A percentile compares a stretch with the other conserved stretches of the same genome.
Evolutionary conservation across 1,284 basidiomycete genomes (phyloP).

Genomic region (Thecaphora thlaspeos): DNA sequence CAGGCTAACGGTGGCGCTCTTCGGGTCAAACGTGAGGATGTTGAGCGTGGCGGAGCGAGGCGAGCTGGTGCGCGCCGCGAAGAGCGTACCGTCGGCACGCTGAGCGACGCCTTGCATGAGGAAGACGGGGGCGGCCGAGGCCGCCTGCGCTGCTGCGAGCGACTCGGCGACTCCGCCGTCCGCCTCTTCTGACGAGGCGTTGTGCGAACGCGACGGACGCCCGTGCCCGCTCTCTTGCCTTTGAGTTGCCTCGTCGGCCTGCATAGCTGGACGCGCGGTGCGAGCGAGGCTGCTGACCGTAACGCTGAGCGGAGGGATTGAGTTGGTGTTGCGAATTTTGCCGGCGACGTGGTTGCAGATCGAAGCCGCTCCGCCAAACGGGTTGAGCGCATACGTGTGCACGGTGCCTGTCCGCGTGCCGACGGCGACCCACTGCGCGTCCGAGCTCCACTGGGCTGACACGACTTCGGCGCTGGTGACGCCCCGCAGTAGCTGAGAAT

Average conservation of each 20-base stretch:
- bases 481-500: conserved; percentile 24
- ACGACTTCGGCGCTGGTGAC: conserved; percentile 30
- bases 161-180: no score
- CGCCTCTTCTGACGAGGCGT: no score
- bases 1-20: neutral
- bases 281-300: conserved; percentile 20
- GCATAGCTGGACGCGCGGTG: conserved; percentile 5
- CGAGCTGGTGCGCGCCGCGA: no score
- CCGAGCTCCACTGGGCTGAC: conserved; percentile 18
- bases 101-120: no score
- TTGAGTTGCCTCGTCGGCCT: neutral
- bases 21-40: neutral
- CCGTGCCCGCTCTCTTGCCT: no score
- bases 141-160: no score
- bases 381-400: conserved; percentile 32
- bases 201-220: no score
- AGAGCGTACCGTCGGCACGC: no score
- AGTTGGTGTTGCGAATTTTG: conserved; percentile 16
- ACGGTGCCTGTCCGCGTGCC: conserved; percentile 32
- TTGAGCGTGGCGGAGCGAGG: neutral
- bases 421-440: conserved; percentile 29
- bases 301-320: conserved; percentile 16
- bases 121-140: no score
- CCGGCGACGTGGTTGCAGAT: conserved; percentile 21
- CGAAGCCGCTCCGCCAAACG: conserved; percentile 19